Percentiles rank a stretch among this genome's conserved stretches.
Evolutionary conservation across 139 green algal species (phyloP).

Genomic region (Spirogloea muscicola): DNA sequence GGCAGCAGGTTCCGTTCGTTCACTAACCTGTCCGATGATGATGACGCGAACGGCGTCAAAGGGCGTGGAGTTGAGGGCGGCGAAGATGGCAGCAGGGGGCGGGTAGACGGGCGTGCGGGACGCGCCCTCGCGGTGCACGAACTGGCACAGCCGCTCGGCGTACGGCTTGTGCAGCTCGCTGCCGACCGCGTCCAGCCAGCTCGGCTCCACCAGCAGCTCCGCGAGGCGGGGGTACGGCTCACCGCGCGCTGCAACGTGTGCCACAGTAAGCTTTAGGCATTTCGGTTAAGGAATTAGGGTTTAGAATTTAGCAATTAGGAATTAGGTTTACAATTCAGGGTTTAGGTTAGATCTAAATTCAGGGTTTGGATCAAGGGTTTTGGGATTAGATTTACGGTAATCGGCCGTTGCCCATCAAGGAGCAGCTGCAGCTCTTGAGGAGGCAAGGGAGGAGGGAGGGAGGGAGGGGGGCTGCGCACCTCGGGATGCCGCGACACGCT

Average conservation of each 20-base stretch:
- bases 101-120: conserved; percentile 65
- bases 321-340: too few relatives aligned
- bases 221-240: conserved; percentile 4
- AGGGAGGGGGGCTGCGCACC: too few relatives aligned
- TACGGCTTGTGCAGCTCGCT: conserved; percentile 49
- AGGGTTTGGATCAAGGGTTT: too few relatives aligned
- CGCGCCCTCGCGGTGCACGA: conserved; percentile 34
- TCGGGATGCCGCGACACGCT: too few relatives aligned
- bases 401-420: too few relatives aligned
- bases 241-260: conserved; percentile 16
- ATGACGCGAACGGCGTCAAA: conserved; percentile 50
- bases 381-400: too few relatives aligned
- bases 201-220: conserved; percentile 14
- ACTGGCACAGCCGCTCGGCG: conserved; percentile 34
- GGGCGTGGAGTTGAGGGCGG: conserved; percentile 51
- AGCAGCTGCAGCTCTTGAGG: too few relatives aligned
- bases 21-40: conserved; percentile 55
- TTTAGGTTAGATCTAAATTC: too few relatives aligned
- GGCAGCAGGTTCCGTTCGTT: not conserved
- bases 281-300: too few relatives aligned
- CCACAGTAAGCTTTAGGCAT: too few relatives aligned
- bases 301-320: too few relatives aligned
- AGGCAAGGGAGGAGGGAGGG: too few relatives aligned
- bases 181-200: conserved; percentile 37
- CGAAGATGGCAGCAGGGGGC: conserved; percentile 69